Percentiles rank a stretch among this genome's conserved stretches.
Evolutionary conservation across 352 stramenopile species (phyloP).

Genomic region (Pythium graminicola): DNA sequence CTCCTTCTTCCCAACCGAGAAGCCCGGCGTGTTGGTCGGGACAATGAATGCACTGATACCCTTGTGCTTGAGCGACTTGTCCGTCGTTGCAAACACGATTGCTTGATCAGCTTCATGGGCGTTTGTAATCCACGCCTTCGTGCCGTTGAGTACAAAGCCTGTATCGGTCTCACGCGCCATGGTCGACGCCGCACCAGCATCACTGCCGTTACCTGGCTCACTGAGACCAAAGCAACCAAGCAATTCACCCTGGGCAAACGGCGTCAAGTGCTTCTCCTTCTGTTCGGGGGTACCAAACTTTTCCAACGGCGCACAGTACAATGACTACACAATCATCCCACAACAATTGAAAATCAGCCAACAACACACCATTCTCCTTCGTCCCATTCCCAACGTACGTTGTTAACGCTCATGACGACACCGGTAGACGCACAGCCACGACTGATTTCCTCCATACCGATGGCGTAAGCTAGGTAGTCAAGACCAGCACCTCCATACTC

Average conservation of each 20-base stretch:
- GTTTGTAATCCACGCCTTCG: conserved; percentile 99
- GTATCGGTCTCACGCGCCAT: conserved; percentile 81
- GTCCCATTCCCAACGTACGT: no score
- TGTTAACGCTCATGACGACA: conserved; percentile 93
- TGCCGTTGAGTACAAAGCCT: conserved; percentile 92
- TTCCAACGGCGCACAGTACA: conserved; percentile 17
- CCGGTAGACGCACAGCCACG: conserved; percentile 93
- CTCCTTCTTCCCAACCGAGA: conserved; percentile 93
- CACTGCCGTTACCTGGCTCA: conserved; percentile 91
- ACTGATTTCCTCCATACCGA: conserved; percentile 97
- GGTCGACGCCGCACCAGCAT: conserved; percentile 96
- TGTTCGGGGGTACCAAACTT: conserved; percentile 68
- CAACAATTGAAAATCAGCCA: conserved; percentile 58
- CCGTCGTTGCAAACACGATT: conserved; percentile 94
- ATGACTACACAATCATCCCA: neutral
- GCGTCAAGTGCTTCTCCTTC: conserved; percentile 84
- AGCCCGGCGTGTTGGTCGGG: conserved; percentile 87
- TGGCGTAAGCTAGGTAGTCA: conserved; percentile 92
- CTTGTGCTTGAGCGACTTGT: conserved; percentile 92
- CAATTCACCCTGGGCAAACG: conserved; percentile 76
- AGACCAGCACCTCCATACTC: conserved; percentile 90
- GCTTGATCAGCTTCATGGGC: conserved; percentile 93
- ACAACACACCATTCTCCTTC: no score
- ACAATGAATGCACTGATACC: conserved; percentile 98
- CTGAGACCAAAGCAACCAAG: conserved; percentile 96